phyloP scores from a whole-genome alignment of 176 grass and related monocot species.

The Aegilops sharonensis region DNA sequence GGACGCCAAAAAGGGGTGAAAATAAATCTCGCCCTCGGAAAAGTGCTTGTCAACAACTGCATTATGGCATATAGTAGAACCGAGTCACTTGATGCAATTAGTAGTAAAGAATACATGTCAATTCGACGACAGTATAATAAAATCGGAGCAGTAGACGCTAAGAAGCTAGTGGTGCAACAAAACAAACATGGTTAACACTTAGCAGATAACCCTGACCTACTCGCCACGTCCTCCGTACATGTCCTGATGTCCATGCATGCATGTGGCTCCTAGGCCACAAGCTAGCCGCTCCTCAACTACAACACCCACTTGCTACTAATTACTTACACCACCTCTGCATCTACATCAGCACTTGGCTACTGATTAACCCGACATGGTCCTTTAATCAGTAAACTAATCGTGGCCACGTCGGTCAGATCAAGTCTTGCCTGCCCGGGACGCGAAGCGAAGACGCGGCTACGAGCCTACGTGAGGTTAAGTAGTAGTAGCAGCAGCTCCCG shows the following conservation, averaged over 20 bases:
- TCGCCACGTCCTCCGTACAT: slow-evolving; percentile 30
- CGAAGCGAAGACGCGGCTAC: background rate
- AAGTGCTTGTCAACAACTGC: background rate
- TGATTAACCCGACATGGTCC: background rate
- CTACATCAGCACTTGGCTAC: background rate
- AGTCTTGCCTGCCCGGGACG: background rate
- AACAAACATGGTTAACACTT: background rate
- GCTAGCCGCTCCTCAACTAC: background rate
- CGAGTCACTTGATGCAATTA: background rate
- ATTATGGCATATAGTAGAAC: background rate
- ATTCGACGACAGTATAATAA: background rate
- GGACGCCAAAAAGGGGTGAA: too few relatives aligned
- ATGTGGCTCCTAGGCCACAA: background rate
- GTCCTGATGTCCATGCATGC: background rate
- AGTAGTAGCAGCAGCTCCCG: background rate
- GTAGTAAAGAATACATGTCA: too few relatives aligned
- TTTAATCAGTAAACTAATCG: slow-evolving; percentile 5
- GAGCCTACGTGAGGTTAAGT: background rate
- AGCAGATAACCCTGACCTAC: slow-evolving; percentile 7
- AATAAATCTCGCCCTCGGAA: background rate
- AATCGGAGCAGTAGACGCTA: background rate
- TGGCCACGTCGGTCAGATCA: slow-evolving; percentile 27
- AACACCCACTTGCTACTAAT: slow-evolving; percentile 5
- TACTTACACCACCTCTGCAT: background rate
- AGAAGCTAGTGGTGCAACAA: background rate